Percentiles rank a stretch among this genome's conserved stretches.
These are phyloP conservation scores for Torulaspora gathmanii DNA, from an alignment of 805 yeast genomes.

Conservation along the genomic window DNA sequence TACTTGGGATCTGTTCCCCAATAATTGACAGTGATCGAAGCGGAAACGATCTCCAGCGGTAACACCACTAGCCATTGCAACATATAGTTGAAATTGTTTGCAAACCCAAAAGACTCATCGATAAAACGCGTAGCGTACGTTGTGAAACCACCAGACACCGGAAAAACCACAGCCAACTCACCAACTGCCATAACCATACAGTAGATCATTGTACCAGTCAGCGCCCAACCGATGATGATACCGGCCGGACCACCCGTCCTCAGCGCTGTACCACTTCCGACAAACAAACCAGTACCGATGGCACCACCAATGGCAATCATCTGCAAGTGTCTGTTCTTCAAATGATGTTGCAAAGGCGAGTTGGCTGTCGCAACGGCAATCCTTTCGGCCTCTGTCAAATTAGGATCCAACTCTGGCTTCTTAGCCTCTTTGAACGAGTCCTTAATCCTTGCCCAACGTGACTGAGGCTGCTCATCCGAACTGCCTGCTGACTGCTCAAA, in stretches of 20 bases:
- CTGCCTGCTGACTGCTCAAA: conserved; percentile 4
- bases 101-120: conserved; percentile 59
- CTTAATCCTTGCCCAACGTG: conserved; percentile 42
- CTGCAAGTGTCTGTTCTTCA: conserved; percentile 53
- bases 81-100: conserved; percentile 55
- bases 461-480: conserved; percentile 13
- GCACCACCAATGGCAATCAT: conserved; percentile 70
- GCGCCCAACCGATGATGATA: conserved; percentile 48
- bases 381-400: conserved; percentile 42
- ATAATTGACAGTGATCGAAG: conserved; percentile 48
- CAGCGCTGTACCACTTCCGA: conserved; percentile 63
- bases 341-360: conserved; percentile 52
- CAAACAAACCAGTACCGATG: conserved; percentile 71
- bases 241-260: conserved; percentile 66
- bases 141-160: conserved; percentile 60
- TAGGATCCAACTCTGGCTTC: conserved; percentile 38
- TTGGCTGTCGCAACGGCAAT: conserved; percentile 44
- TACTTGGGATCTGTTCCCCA: conserved; percentile 46
- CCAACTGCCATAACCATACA: conserved; percentile 58
- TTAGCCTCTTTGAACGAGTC: conserved; percentile 47
- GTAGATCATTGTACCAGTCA: conserved; percentile 53
- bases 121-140: conserved; percentile 58
- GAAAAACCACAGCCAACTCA: conserved; percentile 56
- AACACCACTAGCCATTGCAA: conserved; percentile 49
- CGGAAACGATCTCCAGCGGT: conserved; percentile 51